A percentile compares a stretch with the other conserved stretches of the same genome.
Evolutionary conservation across 495 filamentous ascomycete species (phyloP).

Genomic region (Evernia prunastri): DNA sequence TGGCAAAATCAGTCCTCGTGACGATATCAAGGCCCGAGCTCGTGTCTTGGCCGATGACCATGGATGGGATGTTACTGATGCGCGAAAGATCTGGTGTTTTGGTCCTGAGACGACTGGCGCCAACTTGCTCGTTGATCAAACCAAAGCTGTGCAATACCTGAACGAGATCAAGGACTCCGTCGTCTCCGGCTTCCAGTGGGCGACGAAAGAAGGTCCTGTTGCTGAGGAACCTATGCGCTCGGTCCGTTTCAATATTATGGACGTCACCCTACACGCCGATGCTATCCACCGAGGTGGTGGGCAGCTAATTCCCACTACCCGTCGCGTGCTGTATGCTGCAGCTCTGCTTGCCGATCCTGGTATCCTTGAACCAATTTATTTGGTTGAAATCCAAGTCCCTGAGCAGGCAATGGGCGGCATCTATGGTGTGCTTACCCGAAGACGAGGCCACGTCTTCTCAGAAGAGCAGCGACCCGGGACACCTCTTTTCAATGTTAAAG

Average conservation of each 20-base stretch:
- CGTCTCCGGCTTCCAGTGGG: conserved; percentile 99
- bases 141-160: conserved; percentile 99
- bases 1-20: conserved; percentile 89
- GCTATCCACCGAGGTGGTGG: conserved; percentile 99
- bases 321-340: conserved; percentile 94
- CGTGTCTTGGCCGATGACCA: conserved; percentile 94
- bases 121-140: conserved; percentile 98
- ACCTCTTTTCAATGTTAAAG: conserved; percentile 99
- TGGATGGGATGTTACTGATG: conserved; percentile 99
- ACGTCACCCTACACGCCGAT: conserved; percentile 99
- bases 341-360: conserved; percentile 83
- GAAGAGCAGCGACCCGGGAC: conserved; percentile 98
- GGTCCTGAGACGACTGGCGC: conserved; percentile 95
- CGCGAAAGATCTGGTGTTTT: conserved; percentile 99
- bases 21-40: conserved; percentile 98
- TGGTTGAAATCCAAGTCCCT: conserved; percentile 98
- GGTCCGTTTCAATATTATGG: conserved; percentile 96
- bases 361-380: conserved; percentile 94
- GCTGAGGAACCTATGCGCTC: conserved; percentile 97
- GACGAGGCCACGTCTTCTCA: conserved; percentile 96
- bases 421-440: conserved; percentile 97
- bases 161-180: conserved; percentile 99
- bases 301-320: conserved; percentile 95
- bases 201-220: conserved; percentile 92
- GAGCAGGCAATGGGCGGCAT: conserved; percentile 99